A percentile compares a stretch with the other conserved stretches of the same genome.
Evolutionary conservation across 1,284 basidiomycete genomes (phyloP).

Genomic region (Inonotus hispidus): DNA sequence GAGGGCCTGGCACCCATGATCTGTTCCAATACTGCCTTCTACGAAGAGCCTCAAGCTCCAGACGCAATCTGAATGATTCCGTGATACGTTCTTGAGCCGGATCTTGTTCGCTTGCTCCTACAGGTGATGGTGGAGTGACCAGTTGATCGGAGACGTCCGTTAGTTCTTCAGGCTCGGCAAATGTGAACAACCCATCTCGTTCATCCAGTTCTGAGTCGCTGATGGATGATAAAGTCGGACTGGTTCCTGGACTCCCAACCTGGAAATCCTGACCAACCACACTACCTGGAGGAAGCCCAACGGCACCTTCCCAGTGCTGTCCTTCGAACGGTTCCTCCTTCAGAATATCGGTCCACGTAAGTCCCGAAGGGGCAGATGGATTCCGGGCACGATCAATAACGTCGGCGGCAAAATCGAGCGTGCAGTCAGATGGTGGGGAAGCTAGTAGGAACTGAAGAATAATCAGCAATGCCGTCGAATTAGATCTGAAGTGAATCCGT

Average conservation of each 20-base stretch:
- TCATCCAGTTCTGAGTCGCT: conserved; percentile 36
- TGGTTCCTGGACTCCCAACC: conserved; percentile 38
- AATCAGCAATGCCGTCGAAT: not conserved
- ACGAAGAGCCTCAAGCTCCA: conserved; percentile 52
- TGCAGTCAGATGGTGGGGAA: conserved; percentile 40
- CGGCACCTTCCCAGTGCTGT: conserved; percentile 70
- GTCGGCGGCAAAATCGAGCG: conserved; percentile 44
- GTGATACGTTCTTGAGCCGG: not conserved
- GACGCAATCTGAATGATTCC: conserved; percentile 36
- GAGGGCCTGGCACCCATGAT: conserved; percentile 48
- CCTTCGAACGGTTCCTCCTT: conserved; percentile 74
- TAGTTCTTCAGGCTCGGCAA: conserved; percentile 40
- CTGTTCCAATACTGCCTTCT: conserved; percentile 64
- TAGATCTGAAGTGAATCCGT: not conserved
- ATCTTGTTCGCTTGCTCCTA: not conserved
- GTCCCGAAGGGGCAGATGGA: conserved; percentile 35
- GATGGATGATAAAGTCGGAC: conserved; percentile 43
- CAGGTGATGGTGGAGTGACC: conserved; percentile 1
- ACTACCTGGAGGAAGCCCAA: conserved; percentile 38
- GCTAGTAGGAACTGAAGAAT: conserved; percentile 52
- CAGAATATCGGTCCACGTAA: conserved; percentile 72
- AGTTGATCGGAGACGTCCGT: conserved; percentile 27
- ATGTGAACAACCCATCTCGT: conserved; percentile 38
- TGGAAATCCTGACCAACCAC: conserved; percentile 38
- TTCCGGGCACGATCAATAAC: conserved; percentile 44